A percentile compares a stretch with the other conserved stretches of the same genome.
These are phyloP conservation scores for Aspergillus avenaceus DNA, from an alignment of 495 filamentous ascomycete genomes.

Conservation along the genomic window DNA sequence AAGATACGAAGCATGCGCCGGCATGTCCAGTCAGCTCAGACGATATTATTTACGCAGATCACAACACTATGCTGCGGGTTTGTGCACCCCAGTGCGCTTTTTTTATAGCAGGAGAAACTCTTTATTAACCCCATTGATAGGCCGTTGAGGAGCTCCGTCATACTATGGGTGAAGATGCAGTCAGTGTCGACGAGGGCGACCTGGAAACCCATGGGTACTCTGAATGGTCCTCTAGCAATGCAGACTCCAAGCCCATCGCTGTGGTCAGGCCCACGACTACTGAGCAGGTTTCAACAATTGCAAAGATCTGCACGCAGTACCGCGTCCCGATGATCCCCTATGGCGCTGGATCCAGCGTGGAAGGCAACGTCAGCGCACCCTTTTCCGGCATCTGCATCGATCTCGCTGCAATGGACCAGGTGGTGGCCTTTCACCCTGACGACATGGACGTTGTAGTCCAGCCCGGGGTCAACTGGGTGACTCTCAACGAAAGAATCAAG, in stretches of 20 bases:
- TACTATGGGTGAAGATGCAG: slow-evolving; percentile 50
- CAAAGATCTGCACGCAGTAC: slow-evolving; percentile 68
- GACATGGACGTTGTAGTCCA: slow-evolving; percentile 86
- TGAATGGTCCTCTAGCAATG: slow-evolving; percentile 74
- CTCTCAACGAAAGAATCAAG: slow-evolving; percentile 66
- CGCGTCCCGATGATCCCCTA: slow-evolving; percentile 70
- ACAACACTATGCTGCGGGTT: too few relatives aligned
- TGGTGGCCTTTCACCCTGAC: slow-evolving; percentile 65
- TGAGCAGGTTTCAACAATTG: slow-evolving; percentile 66
- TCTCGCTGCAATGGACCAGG: slow-evolving; percentile 73
- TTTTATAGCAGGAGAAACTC: too few relatives aligned
- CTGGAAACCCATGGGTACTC: slow-evolving; percentile 71
- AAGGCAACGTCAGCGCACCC: slow-evolving; percentile 74
- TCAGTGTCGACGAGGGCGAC: slow-evolving; percentile 74
- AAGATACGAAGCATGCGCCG: too few relatives aligned
- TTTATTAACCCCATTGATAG: too few relatives aligned
- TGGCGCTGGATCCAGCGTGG: slow-evolving; percentile 73
- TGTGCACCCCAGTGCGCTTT: too few relatives aligned
- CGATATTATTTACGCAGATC: too few relatives aligned
- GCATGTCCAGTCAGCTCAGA: too few relatives aligned
- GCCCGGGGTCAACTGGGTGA: slow-evolving; percentile 74
- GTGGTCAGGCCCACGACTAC: slow-evolving; percentile 69
- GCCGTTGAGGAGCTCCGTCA: too few relatives aligned
- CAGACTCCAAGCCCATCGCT: slow-evolving; percentile 61
- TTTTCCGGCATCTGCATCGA: slow-evolving; percentile 76